Conservation (phyloP, 345 rosid genomes). For the Kandelia obovata region DNA sequence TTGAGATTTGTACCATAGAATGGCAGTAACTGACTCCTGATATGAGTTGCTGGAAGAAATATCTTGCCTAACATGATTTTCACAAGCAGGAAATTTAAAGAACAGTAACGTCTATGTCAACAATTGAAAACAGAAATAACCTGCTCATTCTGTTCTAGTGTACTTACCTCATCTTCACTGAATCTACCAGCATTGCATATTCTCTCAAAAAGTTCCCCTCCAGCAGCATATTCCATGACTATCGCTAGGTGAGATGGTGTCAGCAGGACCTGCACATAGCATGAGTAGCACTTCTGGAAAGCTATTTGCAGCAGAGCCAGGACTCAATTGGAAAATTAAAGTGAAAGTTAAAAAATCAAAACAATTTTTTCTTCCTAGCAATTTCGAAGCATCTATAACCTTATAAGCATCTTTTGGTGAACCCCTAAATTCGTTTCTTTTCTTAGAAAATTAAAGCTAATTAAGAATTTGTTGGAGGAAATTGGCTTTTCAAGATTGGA, state of each 20-base stretch:
- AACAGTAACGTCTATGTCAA: neutral
- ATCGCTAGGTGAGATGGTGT: constrained; percentile 28
- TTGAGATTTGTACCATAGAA: constrained; percentile 19
- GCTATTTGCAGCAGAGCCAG: no score
- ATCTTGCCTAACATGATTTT: constrained; percentile 17
- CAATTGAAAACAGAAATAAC: neutral
- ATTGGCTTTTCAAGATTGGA: neutral
- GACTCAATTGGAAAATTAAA: neutral
- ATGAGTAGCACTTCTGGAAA: no score
- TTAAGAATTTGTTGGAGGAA: neutral
- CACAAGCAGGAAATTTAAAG: neutral
- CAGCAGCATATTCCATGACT: constrained; percentile 31
- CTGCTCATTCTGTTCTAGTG: neutral
- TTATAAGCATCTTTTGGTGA: neutral
- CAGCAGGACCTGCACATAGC: constrained; percentile 14
- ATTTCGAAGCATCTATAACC: neutral
- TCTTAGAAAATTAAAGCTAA: neutral
- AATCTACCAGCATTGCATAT: constrained; percentile 28
- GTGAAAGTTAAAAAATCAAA: neutral
- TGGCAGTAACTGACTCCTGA: constrained; percentile 30
- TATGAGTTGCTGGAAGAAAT: constrained; percentile 26
- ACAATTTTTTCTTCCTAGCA: neutral
- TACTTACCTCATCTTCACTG: constrained; percentile 20
- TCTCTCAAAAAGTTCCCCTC: constrained; percentile 26
- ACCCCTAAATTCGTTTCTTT: neutral